These are phyloP conservation scores for Thalassiosira exigua DNA, from an alignment of 352 stramenopile genomes.

Conservation along the genomic window DNA sequence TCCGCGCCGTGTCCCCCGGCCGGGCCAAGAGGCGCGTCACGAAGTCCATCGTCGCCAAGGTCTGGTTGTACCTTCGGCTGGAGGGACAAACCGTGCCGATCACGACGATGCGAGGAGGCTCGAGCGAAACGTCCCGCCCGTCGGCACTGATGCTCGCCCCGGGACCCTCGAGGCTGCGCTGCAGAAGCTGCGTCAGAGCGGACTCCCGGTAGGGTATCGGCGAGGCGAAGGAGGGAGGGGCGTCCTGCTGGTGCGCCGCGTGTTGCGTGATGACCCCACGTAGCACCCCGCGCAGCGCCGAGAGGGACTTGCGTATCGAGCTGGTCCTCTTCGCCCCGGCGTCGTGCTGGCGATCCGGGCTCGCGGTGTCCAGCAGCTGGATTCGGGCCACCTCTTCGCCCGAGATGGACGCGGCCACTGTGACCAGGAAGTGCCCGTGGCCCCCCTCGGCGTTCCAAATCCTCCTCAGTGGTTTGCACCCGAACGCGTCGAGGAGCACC, in stretches of 20 bases:
- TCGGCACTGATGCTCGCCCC: too few species aligned
- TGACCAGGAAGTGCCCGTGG: conserved; percentile 68
- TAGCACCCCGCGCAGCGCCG: conserved; percentile 60
- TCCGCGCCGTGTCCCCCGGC: conserved; percentile 47
- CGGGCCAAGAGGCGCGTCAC: conserved; percentile 60
- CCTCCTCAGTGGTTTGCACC: conserved; percentile 37
- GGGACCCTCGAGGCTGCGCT: conserved; percentile 65
- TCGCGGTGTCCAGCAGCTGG: conserved; percentile 63
- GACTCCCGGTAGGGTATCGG: conserved; percentile 72
- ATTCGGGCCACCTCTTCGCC: conserved; percentile 41
- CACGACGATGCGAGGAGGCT: conserved; percentile 60
- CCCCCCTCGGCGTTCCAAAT: conserved; percentile 50
- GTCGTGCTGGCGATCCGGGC: conserved; percentile 28
- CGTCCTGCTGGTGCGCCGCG: background rate
- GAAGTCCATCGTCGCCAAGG: conserved; percentile 73
- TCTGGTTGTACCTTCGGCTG: conserved; percentile 67
- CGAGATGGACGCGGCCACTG: conserved; percentile 46
- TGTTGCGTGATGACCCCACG: conserved; percentile 46
- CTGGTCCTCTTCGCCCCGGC: conserved; percentile 15
- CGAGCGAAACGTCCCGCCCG: too few species aligned
- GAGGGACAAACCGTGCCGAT: conserved; percentile 63
- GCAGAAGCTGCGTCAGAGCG: conserved; percentile 78
- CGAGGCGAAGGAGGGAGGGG: background rate
- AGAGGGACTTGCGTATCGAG: conserved; percentile 66
- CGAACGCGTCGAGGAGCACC: conserved; percentile 37